Conservation (phyloP, 148 eudicot genomes). For the Rheum nobile region DNA sequence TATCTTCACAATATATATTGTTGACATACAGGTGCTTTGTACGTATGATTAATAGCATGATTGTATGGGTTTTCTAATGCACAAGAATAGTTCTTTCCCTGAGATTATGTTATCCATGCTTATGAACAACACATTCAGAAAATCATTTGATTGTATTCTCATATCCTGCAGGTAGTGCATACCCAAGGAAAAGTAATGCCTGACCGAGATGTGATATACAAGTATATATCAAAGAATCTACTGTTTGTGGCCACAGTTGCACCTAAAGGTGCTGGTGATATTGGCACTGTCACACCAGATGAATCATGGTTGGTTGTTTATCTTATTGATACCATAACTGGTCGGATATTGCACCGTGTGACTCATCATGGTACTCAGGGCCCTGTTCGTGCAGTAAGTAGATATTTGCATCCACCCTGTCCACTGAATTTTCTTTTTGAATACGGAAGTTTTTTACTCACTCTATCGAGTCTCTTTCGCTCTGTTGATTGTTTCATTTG, state of each 20-base stretch:
- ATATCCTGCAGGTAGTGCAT: constrained; percentile 61
- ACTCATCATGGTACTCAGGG: constrained; percentile 94
- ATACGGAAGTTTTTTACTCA: neutral
- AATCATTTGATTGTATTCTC: neutral
- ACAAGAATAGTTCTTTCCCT: neutral
- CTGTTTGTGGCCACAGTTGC: constrained; percentile 82
- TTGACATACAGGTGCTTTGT: neutral
- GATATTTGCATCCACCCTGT: neutral
- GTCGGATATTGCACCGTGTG: constrained; percentile 85
- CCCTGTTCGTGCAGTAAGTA: constrained; percentile 93
- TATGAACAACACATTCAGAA: neutral
- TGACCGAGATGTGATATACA: constrained; percentile 91
- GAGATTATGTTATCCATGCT: neutral
- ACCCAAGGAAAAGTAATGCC: constrained; percentile 85
- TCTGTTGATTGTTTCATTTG: neutral
- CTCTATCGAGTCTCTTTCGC: too few relatives aligned
- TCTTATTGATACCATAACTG: constrained; percentile 90
- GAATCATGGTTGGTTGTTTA: constrained; percentile 79
- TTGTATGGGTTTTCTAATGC: neutral
- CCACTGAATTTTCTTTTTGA: neutral
- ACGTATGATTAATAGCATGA: neutral
- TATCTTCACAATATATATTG: neutral
- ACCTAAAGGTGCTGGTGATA: constrained; percentile 77
- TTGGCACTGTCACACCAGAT: constrained; percentile 88
- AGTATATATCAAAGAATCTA: constrained; percentile 79